Evolutionary conservation across 139 green algal genomes (phyloP).

Genomic region (Chlorella ohadii): DNA sequence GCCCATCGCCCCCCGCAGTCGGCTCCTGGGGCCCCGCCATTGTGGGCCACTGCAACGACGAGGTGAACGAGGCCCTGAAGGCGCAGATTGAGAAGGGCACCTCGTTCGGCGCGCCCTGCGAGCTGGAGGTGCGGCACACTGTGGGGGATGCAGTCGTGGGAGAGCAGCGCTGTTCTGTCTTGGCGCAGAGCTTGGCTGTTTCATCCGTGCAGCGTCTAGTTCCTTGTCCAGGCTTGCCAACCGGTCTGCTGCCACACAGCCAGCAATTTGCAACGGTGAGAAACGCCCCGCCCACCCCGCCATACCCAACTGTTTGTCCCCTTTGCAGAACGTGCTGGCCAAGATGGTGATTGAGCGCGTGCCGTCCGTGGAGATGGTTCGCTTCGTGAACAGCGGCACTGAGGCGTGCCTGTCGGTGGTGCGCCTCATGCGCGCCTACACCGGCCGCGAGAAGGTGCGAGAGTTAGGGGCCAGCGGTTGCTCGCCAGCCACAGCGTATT

Average conservation of each 20-base stretch:
- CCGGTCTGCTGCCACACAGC: no score
- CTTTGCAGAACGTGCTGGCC: conserved; percentile 90
- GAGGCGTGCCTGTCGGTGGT: conserved; percentile 99
- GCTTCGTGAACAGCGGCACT: conserved; percentile 97
- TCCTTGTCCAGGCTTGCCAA: no score
- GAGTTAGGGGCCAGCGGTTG: no score
- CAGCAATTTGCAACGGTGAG: no score
- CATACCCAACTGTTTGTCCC: neutral
- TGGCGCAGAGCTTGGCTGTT: no score
- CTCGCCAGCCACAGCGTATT: neutral
- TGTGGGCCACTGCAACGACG: conserved; percentile 91
- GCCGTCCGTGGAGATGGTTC: conserved; percentile 98
- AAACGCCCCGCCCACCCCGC: neutral
- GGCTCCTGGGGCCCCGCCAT: conserved; percentile 98
- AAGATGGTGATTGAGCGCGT: conserved; percentile 98
- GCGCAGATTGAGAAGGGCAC: conserved; percentile 97
- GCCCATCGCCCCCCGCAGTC: conserved; percentile 47
- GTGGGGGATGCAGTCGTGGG: neutral
- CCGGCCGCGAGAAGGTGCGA: conserved; percentile 92
- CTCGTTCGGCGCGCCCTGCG: conserved; percentile 96
- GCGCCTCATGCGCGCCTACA: conserved; percentile 98
- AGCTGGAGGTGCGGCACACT: conserved; percentile 93
- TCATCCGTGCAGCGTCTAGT: no score
- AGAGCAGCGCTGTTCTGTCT: no score
- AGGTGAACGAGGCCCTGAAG: conserved; percentile 94